Conservation (phyloP, 2,329 filamentous ascomycete genomes). For the Cercospora sp. region DNA sequence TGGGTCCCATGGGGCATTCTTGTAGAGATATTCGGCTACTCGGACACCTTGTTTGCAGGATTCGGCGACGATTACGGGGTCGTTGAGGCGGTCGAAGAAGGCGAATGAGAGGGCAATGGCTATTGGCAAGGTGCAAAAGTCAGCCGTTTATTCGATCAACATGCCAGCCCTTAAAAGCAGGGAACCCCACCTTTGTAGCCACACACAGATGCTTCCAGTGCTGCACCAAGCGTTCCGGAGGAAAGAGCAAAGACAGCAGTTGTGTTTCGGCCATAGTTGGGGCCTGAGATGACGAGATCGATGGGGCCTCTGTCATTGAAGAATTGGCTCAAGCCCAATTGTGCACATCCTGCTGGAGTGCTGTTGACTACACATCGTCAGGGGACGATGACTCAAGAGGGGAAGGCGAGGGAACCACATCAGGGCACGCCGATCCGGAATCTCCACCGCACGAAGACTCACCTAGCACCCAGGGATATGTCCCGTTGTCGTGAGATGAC, state of each 20-base stretch:
- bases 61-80: constrained; percentile 74
- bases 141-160: neutral
- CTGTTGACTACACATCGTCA: too few relatives aligned
- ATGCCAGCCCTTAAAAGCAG: too few relatives aligned
- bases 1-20: constrained; percentile 67
- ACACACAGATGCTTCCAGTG: constrained; percentile 52
- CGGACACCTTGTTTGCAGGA: constrained; percentile 72
- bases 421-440: too few relatives aligned
- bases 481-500: constrained; percentile 35
- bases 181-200: constrained; percentile 36
- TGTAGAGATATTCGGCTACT: constrained; percentile 75
- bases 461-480: constrained; percentile 51
- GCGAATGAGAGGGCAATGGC: constrained; percentile 86
- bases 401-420: too few relatives aligned
- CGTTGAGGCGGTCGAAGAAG: constrained; percentile 83
- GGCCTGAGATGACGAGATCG: constrained; percentile 52
- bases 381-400: too few relatives aligned
- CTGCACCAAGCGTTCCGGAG: constrained; percentile 52
- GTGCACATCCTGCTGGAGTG: constrained; percentile 52
- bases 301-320: constrained; percentile 45
- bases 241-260: constrained; percentile 53
- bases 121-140: neutral
- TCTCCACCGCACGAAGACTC: too few relatives aligned
- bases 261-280: constrained; percentile 54
- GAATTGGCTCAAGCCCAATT: constrained; percentile 52